Base-by-base conservation (phyloP, 306 rosid genomes). In the Prunus persica region DNA sequence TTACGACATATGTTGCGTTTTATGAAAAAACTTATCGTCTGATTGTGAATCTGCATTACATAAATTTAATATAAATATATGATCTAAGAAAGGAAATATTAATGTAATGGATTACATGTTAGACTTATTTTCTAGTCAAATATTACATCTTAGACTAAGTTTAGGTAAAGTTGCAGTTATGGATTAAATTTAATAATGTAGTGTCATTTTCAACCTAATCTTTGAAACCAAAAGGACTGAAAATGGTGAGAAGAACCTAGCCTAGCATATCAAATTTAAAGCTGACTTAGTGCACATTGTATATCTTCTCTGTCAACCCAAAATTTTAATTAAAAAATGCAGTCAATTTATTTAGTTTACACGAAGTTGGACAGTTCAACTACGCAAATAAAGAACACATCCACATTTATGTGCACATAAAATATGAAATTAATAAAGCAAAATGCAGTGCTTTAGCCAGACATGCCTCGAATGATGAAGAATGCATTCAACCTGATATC, bases 391-490 rank as follows among this genome's bases (percentile, higher is more conserved):
- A 72, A 43, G 25, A 19, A 34, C 58, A 60, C 32, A 73, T 19
- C 54, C 52, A 45, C 20, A 24, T 20, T 11, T 61, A 8, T 11
- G 46, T 16, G 43, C 67, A 15, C 67, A 72, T 60, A 60, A 20
- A 72, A 28, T 43, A 72, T 72, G 45, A 57, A 22, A 43, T 8
- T 61, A 11, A 20, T 69, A 73, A 73, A 72, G 67, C 25, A 61
- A 15, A 16, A 30, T 61, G 77, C 69, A 45, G 28, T 73, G 47
- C 8, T 46, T 46, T 27, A 60, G 68, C 69, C 60, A 72, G 64
- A 51, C 66, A 73, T 45, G 22, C 77, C 82, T 72, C 24, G 41
- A 60, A 75, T 62, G 72, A 69, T 69, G 76, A 65, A 54, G 63
- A 64, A 43, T 22, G 74, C 64, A 34, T 56, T 70, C 68, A 70